Evolutionary conservation across 2,329 filamentous ascomycete species (phyloP).

Genomic region (Cladosporium sp.): DNA sequence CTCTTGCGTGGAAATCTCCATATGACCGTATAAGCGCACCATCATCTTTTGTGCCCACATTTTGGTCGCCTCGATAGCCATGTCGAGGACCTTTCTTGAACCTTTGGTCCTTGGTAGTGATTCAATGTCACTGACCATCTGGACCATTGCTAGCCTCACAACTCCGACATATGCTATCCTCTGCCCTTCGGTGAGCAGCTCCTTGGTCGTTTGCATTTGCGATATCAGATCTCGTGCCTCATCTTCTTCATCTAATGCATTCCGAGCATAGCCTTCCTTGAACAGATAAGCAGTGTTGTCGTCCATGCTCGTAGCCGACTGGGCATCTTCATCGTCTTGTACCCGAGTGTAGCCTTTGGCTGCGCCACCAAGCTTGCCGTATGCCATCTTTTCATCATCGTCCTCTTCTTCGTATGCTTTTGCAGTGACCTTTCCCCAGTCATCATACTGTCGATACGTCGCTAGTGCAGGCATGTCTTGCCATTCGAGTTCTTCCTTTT

Average conservation of each 20-base stretch:
- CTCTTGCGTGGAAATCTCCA: constrained; percentile 89
- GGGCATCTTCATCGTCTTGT: constrained; percentile 88
- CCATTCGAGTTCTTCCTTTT: constrained; percentile 69
- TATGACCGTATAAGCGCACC: constrained; percentile 87
- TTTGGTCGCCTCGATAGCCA: constrained; percentile 71
- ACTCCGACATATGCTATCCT: constrained; percentile 93
- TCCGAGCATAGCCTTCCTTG: constrained; percentile 60
- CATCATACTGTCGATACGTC: constrained; percentile 91
- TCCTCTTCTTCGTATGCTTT: constrained; percentile 68
- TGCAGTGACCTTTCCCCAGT: constrained; percentile 82
- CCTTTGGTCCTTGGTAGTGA: constrained; percentile 58
- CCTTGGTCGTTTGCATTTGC: constrained; percentile 94
- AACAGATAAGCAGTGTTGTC: constrained; percentile 97
- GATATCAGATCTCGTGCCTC: constrained; percentile 72
- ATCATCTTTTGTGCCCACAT: constrained; percentile 99
- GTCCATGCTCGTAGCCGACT: constrained; percentile 93
- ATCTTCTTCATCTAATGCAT: constrained; percentile 63
- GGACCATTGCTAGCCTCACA: constrained; percentile 72
- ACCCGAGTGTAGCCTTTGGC: constrained; percentile 94
- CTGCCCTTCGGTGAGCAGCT: constrained; percentile 90
- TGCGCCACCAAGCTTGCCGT: constrained; percentile 76
- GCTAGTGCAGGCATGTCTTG: constrained; percentile 93
- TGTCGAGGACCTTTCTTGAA: constrained; percentile 66
- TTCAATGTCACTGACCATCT: constrained; percentile 68
- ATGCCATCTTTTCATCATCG: constrained; percentile 67